Evolutionary conservation across 2,329 filamentous ascomycete species (phyloP), one percentile per base, ranked within the genome.

Genomic region (Trichophyton verrucosum): DNA sequence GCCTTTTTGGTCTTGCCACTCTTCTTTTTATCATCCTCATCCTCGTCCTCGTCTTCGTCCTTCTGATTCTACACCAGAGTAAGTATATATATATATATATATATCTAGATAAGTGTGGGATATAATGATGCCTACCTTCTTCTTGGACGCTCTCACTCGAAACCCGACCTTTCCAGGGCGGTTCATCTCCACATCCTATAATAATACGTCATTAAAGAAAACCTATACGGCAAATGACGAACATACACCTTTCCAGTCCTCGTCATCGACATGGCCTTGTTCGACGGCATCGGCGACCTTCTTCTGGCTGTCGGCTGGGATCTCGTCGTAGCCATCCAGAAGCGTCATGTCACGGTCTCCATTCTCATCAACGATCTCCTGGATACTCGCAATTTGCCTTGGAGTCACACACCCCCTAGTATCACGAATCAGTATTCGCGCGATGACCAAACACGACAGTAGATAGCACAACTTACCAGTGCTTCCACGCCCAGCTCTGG

Each of bases 361-460:
- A 9, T 72, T 74, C 40, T 75, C 65, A 20, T 74, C 75, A 4
- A 75, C 76, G 64, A 85, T 79, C 6, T 77, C 72, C 4, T 85
- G 79, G 62, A 85, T 81, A 56, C 88, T 86, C 61, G 77, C 69
- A 62, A 96, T 76, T 68, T 89, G 83, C 60, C 81, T 79, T 22
- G 91, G 91, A 15, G 90, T 95, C 40, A 91, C 83, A 68, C 92
- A 97, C 33, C 92, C 91, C 91, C 91, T 95, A 58, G 22, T 56
- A 40, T 33, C 55, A 56, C 20, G 3, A 24, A 3, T 27, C 20
- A n/a, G 11, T 36, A 40, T 57, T 9, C 9, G 11, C 33, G 33
- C 9, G 33, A 6, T 7, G 27, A 7, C 27, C 27, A 24, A 7
- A 51, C 9, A 24, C 8, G 6, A 24, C 6, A 22, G 46, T 13